Percentiles rank a stretch among this genome's conserved stretches.
phyloP scores from a whole-genome alignment of 108 stramenopile genomes.

The Nitzschia inconspicua region DNA sequence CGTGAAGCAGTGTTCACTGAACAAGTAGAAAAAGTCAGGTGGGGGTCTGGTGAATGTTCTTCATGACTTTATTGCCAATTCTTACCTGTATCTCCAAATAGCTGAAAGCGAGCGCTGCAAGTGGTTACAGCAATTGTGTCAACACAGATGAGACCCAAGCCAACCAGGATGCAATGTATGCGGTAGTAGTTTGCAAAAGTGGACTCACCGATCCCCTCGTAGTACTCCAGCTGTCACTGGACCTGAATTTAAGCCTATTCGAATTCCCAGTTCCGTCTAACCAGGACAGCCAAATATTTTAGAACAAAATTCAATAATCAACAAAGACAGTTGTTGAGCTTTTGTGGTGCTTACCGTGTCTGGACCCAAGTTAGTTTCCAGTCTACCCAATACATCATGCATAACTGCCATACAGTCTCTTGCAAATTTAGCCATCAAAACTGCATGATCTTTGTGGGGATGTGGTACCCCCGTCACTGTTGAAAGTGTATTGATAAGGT shows the following conservation, averaged over 20 bases:
- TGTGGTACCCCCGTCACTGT: conserved; percentile 19
- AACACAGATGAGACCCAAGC: too few species aligned
- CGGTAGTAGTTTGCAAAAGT: too few species aligned
- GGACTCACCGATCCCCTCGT: conserved; percentile 44
- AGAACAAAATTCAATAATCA: too few species aligned
- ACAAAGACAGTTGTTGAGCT: too few species aligned
- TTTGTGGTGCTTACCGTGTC: too few species aligned
- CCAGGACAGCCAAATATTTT: too few species aligned
- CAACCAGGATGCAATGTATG: too few species aligned
- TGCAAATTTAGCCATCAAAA: conserved; percentile 19
- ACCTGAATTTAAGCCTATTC: conserved; percentile 45
- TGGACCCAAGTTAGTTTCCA: conserved; percentile 23
- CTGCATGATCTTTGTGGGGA: conserved; percentile 13
- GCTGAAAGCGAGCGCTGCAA: too few species aligned
- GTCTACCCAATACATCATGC: conserved; percentile 7
- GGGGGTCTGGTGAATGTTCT: too few species aligned
- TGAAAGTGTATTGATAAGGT: too few species aligned
- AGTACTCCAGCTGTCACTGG: conserved; percentile 48
- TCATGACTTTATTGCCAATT: too few species aligned
- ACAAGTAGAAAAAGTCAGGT: background rate
- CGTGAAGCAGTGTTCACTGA: conserved; percentile 45
- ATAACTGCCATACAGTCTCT: conserved; percentile 12
- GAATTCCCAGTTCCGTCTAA: conserved; percentile 22
- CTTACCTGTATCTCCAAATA: conserved; percentile 25
- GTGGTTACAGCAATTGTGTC: too few species aligned